Base-by-base conservation (phyloP, 495 filamentous ascomycete species). In the Paragyromitra xinjiangensis region DNA sequence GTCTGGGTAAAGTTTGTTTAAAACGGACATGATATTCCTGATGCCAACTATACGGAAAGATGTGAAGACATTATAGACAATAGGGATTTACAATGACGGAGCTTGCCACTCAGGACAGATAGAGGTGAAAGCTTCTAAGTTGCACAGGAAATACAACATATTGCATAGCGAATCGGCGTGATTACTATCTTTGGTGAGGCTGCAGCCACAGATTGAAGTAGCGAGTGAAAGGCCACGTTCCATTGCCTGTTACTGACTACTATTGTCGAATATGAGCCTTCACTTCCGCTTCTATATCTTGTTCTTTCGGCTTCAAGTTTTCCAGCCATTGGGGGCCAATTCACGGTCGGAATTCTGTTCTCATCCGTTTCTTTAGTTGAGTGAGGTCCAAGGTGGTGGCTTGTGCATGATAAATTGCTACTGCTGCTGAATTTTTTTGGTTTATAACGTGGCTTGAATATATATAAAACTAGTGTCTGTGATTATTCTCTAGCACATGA, bases 21-120 rank as follows among this genome's bases (percentile, higher is more conserved):
- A 72, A 69, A 72, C 16, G 59, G 53, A 42, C 45, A 29, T 55
- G 45, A 45, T 62, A 16, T 71, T 58, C 48, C 26, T 26, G 22
- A 64, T 55, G 59, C 19, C 19, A 44, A 63, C 19, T n/a, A 75
- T n/a, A 51, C 42, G 64, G 53, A 40, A 39, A 19, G 56, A 16
- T 56, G 19, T 7, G 40, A 40, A 55, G 40, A 5, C 40, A 9
- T 45, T 45, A 56, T n/a, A 44, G 14, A 42, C 9, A 42, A 56
- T 24, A n/a, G 37, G 16, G 40, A 48, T 62, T 14, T 6, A 44
- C 11, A 51, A 26, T 44, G n/a, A 24, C 53, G 11, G 53, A 12
- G 53, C 22, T 14, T 26, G 53, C 22, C 19, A 3, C 8, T 56
- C 0, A 29, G 7, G 26, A n/a, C 12, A 37, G 53, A 29, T 56